phyloP scores from a whole-genome alignment of 2,329 filamentous ascomycete species.

The Metarhizium rileyi region DNA sequence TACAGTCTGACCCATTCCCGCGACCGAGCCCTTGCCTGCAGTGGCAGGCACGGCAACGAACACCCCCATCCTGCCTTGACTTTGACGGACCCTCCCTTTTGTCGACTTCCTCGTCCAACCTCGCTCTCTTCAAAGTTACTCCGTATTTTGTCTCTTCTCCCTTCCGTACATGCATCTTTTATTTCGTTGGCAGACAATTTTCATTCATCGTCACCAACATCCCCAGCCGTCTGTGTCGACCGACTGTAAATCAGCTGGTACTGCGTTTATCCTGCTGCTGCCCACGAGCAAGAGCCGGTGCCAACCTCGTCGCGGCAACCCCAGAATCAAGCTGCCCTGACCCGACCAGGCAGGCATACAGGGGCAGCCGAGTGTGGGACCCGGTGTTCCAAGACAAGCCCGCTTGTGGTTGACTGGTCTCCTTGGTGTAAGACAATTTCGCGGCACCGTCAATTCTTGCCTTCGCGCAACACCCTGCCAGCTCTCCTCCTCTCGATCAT shows the following conservation, averaged over 20 bases:
- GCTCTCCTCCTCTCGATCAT: constrained; percentile 36
- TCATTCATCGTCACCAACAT: background rate
- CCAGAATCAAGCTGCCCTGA: constrained; percentile 1
- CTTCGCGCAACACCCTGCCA: constrained; percentile 13
- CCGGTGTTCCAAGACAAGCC: constrained; percentile 2
- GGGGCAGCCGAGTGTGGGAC: constrained; percentile 5
- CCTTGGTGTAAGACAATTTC: constrained; percentile 13
- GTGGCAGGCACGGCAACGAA: background rate
- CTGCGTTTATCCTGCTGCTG: background rate
- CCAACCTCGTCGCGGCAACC: background rate
- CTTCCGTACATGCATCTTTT: background rate
- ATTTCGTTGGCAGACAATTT: background rate
- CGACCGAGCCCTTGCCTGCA: background rate
- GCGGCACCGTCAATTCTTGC: constrained; percentile 6
- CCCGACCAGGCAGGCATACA: constrained; percentile 4
- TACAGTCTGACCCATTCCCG: background rate
- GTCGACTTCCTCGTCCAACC: background rate
- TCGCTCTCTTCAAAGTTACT: background rate
- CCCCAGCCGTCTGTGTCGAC: background rate
- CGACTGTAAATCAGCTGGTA: background rate
- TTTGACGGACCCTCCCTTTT: background rate
- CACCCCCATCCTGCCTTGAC: background rate
- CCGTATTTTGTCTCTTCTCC: background rate
- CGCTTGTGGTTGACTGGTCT: constrained; percentile 5
- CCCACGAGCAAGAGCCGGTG: background rate